Conservation (phyloP, 2,329 filamentous ascomycete species). For the Juglanconis juglandina region DNA sequence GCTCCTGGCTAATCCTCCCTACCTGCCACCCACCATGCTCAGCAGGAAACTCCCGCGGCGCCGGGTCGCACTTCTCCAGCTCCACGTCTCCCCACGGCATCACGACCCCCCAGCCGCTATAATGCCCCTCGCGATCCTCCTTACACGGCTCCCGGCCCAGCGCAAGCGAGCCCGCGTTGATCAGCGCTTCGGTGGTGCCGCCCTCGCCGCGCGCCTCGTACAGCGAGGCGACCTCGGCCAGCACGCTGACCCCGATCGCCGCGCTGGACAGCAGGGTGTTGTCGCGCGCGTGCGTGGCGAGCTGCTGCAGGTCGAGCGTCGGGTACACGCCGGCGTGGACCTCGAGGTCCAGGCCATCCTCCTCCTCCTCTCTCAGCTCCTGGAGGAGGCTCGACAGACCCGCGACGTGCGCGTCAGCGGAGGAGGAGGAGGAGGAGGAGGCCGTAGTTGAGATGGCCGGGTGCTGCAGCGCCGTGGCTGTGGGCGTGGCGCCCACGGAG, state of each 20-base stretch:
- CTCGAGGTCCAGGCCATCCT: slow-evolving; percentile 51
- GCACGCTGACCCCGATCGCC: slow-evolving; percentile 63
- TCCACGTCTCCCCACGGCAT: slow-evolving; percentile 50
- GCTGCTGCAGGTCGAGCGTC: slow-evolving; percentile 73
- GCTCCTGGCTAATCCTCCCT: slow-evolving; percentile 71
- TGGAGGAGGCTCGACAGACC: slow-evolving; percentile 38
- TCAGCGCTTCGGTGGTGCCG: slow-evolving; percentile 58
- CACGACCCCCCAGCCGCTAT: slow-evolving; percentile 68
- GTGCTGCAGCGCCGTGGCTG: slow-evolving; percentile 64
- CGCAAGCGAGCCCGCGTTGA: slow-evolving; percentile 67
- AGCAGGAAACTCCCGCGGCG: slow-evolving; percentile 38
- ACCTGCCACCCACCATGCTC: slow-evolving; percentile 61
- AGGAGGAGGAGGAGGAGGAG: no score
- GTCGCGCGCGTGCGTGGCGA: slow-evolving; percentile 63
- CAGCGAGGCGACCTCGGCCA: slow-evolving; percentile 68
- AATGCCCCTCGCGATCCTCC: slow-evolving; percentile 42
- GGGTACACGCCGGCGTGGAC: slow-evolving; percentile 76
- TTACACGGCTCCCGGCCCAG: slow-evolving; percentile 71
- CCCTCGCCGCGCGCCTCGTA: slow-evolving; percentile 57
- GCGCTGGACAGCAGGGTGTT: slow-evolving; percentile 41
- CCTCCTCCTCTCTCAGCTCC: slow-evolving; percentile 27
- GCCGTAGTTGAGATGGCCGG: slow-evolving; percentile 25
- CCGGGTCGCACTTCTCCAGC: slow-evolving; percentile 30
- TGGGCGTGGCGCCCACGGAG: slow-evolving; percentile 75
- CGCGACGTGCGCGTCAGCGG: slow-evolving; percentile 21